Percentiles rank a stretch among this genome's conserved stretches.
These are phyloP conservation scores for Mycena epipterygia DNA, from an alignment of 768 basidiomycete genomes.

Conservation along the genomic window DNA sequence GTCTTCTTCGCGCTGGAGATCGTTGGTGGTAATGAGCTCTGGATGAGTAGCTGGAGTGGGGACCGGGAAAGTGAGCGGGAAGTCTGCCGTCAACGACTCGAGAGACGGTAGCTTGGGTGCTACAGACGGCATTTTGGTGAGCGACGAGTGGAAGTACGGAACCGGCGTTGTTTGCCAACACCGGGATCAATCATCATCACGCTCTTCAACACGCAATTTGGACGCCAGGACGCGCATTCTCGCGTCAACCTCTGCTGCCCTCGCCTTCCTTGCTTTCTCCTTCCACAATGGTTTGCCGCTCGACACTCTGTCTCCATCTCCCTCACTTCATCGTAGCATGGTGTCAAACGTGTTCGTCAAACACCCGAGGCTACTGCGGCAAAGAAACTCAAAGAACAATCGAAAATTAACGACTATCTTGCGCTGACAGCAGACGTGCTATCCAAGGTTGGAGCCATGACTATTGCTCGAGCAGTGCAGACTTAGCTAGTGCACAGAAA, in stretches of 20 bases:
- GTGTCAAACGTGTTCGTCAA: slow-evolving; percentile 74
- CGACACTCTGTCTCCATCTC: slow-evolving; percentile 1
- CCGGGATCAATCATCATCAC: background rate
- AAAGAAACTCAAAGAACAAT: slow-evolving; percentile 76
- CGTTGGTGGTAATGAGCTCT: slow-evolving; percentile 78
- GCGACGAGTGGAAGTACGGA: background rate
- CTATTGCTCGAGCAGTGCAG: slow-evolving; percentile 25
- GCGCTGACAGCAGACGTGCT: slow-evolving; percentile 75
- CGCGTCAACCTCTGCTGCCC: no score
- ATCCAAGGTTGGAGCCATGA: slow-evolving; percentile 63
- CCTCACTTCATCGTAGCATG: slow-evolving; percentile 64
- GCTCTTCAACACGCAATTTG: no score
- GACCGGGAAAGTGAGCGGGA: slow-evolving; percentile 89
- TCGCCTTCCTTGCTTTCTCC: no score
- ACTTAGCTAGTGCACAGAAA: slow-evolving; percentile 64
- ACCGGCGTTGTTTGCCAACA: background rate
- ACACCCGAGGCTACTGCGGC: slow-evolving; percentile 74
- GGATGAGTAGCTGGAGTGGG: slow-evolving; percentile 87
- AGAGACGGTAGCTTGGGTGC: slow-evolving; percentile 65
- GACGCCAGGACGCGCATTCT: no score
- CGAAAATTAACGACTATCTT: slow-evolving; percentile 84
- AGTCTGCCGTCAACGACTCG: slow-evolving; percentile 65
- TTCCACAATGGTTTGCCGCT: slow-evolving; percentile 40
- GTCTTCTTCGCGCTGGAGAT: slow-evolving; percentile 94
- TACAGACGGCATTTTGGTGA: slow-evolving; percentile 67